phyloP scores from a whole-genome alignment of 2,329 filamentous ascomycete species.

The Chrysoporthe cubensis region DNA sequence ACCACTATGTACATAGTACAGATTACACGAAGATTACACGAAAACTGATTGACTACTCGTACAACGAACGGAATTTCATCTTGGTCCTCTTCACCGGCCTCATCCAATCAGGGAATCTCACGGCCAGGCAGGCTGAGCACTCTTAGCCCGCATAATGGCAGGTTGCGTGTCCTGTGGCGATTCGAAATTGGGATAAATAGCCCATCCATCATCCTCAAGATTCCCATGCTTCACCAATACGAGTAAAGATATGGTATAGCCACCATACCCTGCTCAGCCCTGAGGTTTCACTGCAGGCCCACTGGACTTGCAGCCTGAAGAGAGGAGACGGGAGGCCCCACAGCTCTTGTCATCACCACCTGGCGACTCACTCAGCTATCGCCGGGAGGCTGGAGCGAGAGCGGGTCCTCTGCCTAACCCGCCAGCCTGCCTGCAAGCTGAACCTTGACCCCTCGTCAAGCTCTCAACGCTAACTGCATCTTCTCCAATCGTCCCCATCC shows the following conservation, averaged over 20 bases:
- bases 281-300: not conserved
- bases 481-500: slow-evolving; percentile 4
- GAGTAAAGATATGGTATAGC: not conserved
- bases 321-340: slow-evolving; percentile 4
- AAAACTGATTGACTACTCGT: too few species aligned
- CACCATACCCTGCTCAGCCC: too few species aligned
- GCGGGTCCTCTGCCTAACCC: not conserved
- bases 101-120: not conserved
- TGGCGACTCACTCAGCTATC: not conserved
- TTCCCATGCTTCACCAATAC: not conserved
- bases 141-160: not conserved
- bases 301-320: not conserved
- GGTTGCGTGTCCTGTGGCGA: slow-evolving; percentile 1
- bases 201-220: not conserved
- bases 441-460: slow-evolving; percentile 7
- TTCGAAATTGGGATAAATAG: not conserved
- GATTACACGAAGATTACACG: not conserved
- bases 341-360: not conserved
- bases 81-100: too few species aligned
- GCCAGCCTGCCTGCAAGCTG: not conserved
- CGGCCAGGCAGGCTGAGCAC: not conserved
- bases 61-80: not conserved
- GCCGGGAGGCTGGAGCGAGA: not conserved
- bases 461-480: not conserved
- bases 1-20: not conserved